A percentile compares a stretch with the other conserved stretches of the same genome.
phyloP scores from a whole-genome alignment of 305 asterid genomes.

The Solanum hybrid region DNA sequence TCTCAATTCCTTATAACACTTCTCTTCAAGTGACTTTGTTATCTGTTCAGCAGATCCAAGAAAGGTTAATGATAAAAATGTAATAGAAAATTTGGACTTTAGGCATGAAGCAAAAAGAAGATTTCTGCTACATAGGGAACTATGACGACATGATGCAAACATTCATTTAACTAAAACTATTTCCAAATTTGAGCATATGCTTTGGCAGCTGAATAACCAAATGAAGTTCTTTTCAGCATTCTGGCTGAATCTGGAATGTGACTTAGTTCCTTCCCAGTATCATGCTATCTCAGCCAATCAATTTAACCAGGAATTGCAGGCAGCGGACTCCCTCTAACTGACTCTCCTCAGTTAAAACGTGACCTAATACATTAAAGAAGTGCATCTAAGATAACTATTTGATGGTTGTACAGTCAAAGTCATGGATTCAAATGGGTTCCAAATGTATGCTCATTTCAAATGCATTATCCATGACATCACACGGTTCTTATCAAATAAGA shows the following conservation, averaged over 20 bases:
- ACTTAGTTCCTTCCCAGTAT: neutral
- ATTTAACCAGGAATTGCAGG: neutral
- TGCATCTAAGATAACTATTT: neutral
- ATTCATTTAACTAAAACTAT: neutral
- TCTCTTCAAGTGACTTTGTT: constrained; percentile 78
- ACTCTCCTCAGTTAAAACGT: neutral
- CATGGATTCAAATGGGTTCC: neutral
- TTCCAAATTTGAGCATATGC: neutral
- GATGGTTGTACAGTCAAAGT: neutral
- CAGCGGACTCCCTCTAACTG: neutral
- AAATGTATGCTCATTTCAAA: neutral
- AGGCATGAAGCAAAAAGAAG: neutral
- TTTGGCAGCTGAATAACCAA: neutral
- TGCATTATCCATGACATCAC: neutral
- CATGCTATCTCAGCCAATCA: neutral
- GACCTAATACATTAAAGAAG: neutral
- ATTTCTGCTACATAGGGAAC: neutral
- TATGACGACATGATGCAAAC: neutral
- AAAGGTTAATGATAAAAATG: neutral
- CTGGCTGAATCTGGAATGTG: neutral
- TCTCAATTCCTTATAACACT: constrained; percentile 94
- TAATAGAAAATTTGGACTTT: neutral
- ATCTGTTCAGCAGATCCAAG: constrained; percentile 48
- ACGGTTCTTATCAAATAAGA: neutral
- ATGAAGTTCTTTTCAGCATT: neutral